phyloP scores from a whole-genome alignment of 495 filamentous ascomycete species.

The Terfezia boudieri region DNA sequence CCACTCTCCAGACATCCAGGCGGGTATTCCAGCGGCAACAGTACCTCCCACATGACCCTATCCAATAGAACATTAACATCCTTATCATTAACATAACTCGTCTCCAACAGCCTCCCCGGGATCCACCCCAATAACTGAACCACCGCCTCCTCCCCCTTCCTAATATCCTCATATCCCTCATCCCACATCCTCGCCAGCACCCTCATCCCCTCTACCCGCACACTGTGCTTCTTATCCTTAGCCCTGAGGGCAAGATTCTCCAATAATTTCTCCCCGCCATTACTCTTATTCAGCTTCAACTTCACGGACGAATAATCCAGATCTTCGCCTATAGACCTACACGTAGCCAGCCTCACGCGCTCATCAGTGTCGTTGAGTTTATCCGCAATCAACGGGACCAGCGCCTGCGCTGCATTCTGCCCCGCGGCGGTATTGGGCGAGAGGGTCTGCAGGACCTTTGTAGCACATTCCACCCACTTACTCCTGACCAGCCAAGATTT shows the following conservation, averaged over 20 bases:
- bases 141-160: constrained; percentile 56
- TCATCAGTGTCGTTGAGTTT: constrained; percentile 80
- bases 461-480: constrained; percentile 65
- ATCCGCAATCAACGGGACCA: constrained; percentile 50
- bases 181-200: constrained; percentile 74
- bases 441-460: constrained; percentile 40
- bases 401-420: constrained; percentile 18
- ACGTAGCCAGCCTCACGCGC: constrained; percentile 66
- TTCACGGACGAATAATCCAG: constrained; percentile 56
- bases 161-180: constrained; percentile 68
- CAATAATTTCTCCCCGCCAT: constrained; percentile 28
- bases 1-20: constrained; percentile 19
- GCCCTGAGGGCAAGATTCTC: constrained; percentile 65
- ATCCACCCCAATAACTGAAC: constrained; percentile 48
- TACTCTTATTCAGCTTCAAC: constrained; percentile 44
- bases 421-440: background rate
- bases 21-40: constrained; percentile 70
- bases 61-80: constrained; percentile 72
- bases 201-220: constrained; percentile 69
- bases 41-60: constrained; percentile 59
- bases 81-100: constrained; percentile 72
- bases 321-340: constrained; percentile 50
- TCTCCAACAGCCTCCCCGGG: constrained; percentile 66
- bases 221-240: constrained; percentile 60
- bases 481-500: constrained; percentile 59